Evolutionary conservation across 2,329 filamentous ascomycete species (phyloP).

Genomic region (Paracorniculantispora psalliotae): DNA sequence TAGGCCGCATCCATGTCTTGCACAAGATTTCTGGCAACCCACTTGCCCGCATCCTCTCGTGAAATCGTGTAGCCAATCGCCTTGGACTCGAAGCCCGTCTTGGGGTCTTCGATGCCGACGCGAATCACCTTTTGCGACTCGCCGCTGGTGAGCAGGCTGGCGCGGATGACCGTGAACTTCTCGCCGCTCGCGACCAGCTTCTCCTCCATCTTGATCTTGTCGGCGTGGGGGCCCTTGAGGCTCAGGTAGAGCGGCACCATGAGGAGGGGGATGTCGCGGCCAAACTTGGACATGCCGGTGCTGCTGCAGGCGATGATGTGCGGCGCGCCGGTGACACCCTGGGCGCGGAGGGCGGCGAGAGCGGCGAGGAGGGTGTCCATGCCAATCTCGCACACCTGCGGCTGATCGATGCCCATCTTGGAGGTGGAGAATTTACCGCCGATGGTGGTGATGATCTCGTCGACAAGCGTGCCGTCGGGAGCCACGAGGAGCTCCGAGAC

Average conservation of each 20-base stretch:
- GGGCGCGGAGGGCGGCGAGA: slow-evolving; percentile 26
- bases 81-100: slow-evolving; percentile 25
- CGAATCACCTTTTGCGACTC: slow-evolving; percentile 26
- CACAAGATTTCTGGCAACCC: slow-evolving; percentile 39
- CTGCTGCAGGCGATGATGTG: slow-evolving; percentile 32
- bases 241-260: slow-evolving; percentile 40
- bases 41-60: slow-evolving; percentile 42
- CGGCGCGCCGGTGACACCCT: slow-evolving; percentile 26
- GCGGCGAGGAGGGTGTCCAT: slow-evolving; percentile 38
- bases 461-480: slow-evolving; percentile 32
- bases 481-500: slow-evolving; percentile 33
- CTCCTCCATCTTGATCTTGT: slow-evolving; percentile 45
- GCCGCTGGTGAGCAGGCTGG: slow-evolving; percentile 32
- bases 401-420: slow-evolving; percentile 38
- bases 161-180: slow-evolving; percentile 32
- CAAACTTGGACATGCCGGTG: slow-evolving; percentile 34
- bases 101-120: slow-evolving; percentile 36
- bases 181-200: slow-evolving; percentile 25
- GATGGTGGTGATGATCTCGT: slow-evolving; percentile 44
- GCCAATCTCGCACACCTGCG: slow-evolving; percentile 42
- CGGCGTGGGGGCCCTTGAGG: slow-evolving; percentile 38
- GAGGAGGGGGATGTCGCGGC: slow-evolving; percentile 38
- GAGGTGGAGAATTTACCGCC: slow-evolving; percentile 32
- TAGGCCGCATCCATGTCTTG: slow-evolving; percentile 22
- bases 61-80: slow-evolving; percentile 44